phyloP scores from a whole-genome alignment of 306 rosid species.

The Cucurbita argyrosperma region DNA sequence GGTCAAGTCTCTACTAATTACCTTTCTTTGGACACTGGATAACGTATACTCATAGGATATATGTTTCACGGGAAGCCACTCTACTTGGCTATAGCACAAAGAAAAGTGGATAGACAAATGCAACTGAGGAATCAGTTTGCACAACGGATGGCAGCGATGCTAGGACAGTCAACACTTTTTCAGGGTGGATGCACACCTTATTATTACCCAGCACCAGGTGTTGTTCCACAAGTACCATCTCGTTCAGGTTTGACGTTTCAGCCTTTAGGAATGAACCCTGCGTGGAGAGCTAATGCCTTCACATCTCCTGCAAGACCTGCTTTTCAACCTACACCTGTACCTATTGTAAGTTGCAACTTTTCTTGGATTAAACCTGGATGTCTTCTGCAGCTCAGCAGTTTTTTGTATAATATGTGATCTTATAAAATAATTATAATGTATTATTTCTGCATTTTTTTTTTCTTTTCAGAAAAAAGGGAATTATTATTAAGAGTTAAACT shows the following conservation, averaged over 20 bases:
- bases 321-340: constrained; percentile 37
- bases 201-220: constrained; percentile 51
- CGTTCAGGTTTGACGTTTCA: constrained; percentile 46
- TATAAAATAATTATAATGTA: background rate
- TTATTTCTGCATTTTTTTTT: background rate
- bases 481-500: background rate
- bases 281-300: constrained; percentile 51
- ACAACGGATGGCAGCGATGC: constrained; percentile 39
- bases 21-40: background rate
- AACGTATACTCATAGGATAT: constrained; percentile 23
- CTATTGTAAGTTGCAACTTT: constrained; percentile 35
- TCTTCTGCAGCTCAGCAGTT: background rate
- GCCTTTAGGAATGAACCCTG: constrained; percentile 46
- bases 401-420: background rate
- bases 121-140: constrained; percentile 54
- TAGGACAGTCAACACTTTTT: constrained; percentile 41
- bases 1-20: background rate
- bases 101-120: constrained; percentile 72
- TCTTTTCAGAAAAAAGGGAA: background rate
- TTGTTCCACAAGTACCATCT: constrained; percentile 43
- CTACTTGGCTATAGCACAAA: constrained; percentile 76
- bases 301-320: constrained; percentile 43
- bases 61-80: constrained; percentile 78
- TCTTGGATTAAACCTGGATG: background rate
- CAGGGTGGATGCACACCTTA: constrained; percentile 66